Base-by-base conservation (phyloP, 306 rosid species). In the Parietaria judaica region DNA sequence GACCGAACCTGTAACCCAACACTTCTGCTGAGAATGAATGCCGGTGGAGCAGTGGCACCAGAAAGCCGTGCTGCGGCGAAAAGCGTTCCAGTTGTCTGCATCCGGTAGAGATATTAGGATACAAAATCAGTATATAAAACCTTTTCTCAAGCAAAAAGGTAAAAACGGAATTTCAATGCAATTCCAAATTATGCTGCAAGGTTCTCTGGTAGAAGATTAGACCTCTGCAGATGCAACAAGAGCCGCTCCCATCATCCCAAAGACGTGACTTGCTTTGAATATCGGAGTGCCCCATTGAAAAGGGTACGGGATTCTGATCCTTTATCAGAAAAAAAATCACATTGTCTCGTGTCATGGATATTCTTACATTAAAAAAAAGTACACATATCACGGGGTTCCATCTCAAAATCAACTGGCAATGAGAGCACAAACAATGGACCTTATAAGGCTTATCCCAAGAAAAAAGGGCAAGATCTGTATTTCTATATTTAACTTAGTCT, bases 261-360 rank as follows among this genome's bases (percentile, higher is more conserved):
- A 92, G 62, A 83, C 95, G 71, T 88, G 96, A 78, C 95, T 80
- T 4, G 98, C 98, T 66, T 77, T 86, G 75, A 92, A 92, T 75
- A 92, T 88, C 2, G 98, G 98, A 53, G 87, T 79, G 67, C 96
- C 98, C 95, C 95, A 92, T 76, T 92, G 96, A 75, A 92, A 88
- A 4, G 98, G 96, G 69, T 88, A 88, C 17, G 98, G 96, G 70
- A 76, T 17, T 70, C 63, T 83, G 70, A 92, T 70, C 98, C 98
- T 92, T 71, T 39, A 83, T 69, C 44, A n/a, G 37, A 63, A 77
- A 50, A 51, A 63, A 7, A 41, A 41, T 3, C 7, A 5, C 45
- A n/a, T 49, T 49, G 14, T 49, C 53, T 49, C 15, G 8, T 7
- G 53, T 1, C 13, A 41, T 5, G 45, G 45, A 41, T 41, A 8